A percentile compares a stretch with the other conserved stretches of the same genome.
Conservation (phyloP, 2,329 filamentous ascomycete genomes). For the Aspergillus brasiliensis region DNA sequence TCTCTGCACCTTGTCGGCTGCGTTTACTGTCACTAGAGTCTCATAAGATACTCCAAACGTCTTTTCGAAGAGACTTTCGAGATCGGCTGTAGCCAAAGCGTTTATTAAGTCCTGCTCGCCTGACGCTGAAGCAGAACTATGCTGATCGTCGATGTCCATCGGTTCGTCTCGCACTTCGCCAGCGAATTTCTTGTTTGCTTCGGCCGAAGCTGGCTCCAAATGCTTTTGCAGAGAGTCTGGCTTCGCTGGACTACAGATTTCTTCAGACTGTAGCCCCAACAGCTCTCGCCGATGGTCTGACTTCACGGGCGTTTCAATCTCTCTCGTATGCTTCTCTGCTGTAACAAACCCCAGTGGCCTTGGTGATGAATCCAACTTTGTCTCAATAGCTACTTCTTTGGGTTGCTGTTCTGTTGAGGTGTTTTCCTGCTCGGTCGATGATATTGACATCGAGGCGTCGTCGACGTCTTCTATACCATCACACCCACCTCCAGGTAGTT, state of each 20-base stretch:
- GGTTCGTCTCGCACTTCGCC: not conserved
- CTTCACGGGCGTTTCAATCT: no score
- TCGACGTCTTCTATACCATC: not conserved
- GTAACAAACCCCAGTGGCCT: no score
- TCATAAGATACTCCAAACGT: constrained; percentile 31
- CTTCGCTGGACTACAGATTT: not conserved
- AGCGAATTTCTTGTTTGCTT: no score
- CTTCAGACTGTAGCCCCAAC: no score
- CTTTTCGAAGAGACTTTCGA: constrained; percentile 17
- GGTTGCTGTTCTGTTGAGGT: no score
- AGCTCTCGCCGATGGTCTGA: no score
- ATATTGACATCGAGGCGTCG: not conserved
- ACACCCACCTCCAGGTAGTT: not conserved
- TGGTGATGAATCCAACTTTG: no score
- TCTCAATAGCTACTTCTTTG: no score
- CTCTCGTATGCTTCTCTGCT: no score
- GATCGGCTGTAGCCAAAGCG: constrained; percentile 3
- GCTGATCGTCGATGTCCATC: not conserved
- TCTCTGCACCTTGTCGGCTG: constrained; percentile 12
- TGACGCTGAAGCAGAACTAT: not conserved
- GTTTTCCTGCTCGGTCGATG: not conserved
- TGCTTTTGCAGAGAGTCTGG: not conserved
- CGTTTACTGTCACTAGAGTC: constrained; percentile 27
- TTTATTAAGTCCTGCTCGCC: not conserved
- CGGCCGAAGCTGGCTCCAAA: not conserved